Conservation (phyloP, 306 rosid species). For the Lathyrus tuberosus region DNA sequence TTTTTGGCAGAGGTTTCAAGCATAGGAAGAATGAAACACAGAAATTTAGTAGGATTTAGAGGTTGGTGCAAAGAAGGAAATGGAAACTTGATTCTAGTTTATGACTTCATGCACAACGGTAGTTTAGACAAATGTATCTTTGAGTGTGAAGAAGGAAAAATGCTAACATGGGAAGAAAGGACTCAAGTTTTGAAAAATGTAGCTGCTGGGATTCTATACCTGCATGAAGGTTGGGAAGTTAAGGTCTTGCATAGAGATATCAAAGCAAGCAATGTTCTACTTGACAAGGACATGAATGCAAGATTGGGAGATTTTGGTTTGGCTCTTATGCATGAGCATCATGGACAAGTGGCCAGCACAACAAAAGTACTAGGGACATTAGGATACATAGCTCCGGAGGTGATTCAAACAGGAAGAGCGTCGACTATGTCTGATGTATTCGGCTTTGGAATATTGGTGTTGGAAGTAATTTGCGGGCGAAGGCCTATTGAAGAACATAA, state of each 20-base stretch:
- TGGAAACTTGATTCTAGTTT: conserved; percentile 58
- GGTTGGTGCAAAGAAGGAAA: conserved; percentile 80
- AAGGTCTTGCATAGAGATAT: conserved; percentile 72
- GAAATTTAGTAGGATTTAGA: conserved; percentile 59
- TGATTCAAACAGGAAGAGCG: conserved; percentile 52
- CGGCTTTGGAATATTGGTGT: conserved; percentile 62
- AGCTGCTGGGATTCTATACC: conserved; percentile 58
- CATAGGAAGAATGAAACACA: conserved; percentile 69
- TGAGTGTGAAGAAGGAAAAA: conserved; percentile 47
- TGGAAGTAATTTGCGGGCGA: conserved; percentile 63
- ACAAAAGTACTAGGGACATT: conserved; percentile 64
- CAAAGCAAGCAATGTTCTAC: conserved; percentile 68
- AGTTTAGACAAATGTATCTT: conserved; percentile 64
- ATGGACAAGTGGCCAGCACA: conserved; percentile 48
- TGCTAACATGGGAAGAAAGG: conserved; percentile 63
- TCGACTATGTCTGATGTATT: conserved; percentile 57
- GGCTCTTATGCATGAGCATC: conserved; percentile 59
- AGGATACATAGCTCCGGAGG: conserved; percentile 71
- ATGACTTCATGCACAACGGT: conserved; percentile 73
- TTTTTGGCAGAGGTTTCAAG: conserved; percentile 74
- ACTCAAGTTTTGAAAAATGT: conserved; percentile 55
- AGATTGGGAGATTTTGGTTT: conserved; percentile 67
- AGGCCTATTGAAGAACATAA: conserved; percentile 61
- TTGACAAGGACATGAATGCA: conserved; percentile 69
- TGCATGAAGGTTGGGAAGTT: conserved; percentile 78